Conservation (phyloP, 495 filamentous ascomycete species). For the Talaromyces ruber region DNA sequence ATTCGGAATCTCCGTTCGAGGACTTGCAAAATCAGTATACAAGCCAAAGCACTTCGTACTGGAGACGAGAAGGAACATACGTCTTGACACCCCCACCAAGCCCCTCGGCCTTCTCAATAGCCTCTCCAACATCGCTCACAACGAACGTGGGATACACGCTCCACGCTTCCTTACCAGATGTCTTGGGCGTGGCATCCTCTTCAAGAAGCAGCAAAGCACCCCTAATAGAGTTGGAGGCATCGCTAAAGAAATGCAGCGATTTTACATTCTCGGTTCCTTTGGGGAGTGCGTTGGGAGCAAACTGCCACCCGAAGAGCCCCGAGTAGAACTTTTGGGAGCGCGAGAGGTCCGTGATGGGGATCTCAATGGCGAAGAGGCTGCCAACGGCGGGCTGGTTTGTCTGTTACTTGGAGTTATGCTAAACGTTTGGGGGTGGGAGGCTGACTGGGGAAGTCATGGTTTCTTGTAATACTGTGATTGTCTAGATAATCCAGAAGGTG, state of each 20-base stretch:
- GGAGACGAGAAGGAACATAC: neutral
- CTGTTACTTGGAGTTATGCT: neutral
- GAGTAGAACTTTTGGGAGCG: constrained; percentile 4
- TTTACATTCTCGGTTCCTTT: neutral
- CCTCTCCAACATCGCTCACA: neutral
- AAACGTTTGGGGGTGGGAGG: neutral
- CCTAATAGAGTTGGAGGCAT: neutral
- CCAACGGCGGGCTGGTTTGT: neutral
- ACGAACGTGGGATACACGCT: neutral
- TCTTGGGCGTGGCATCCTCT: neutral
- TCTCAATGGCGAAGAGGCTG: constrained; percentile 1
- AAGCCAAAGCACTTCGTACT: neutral
- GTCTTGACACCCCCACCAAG: constrained; percentile 5
- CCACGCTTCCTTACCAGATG: constrained; percentile 1
- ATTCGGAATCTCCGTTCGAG: neutral
- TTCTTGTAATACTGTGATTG: neutral
- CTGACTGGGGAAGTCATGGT: neutral
- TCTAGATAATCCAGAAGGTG: neutral
- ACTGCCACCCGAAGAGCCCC: neutral
- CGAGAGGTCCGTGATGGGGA: constrained; percentile 1
- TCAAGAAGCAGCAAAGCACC: constrained; percentile 2
- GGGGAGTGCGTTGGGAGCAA: neutral
- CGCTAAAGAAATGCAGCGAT: neutral
- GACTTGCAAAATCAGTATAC: neutral
- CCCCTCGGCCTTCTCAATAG: neutral